Conservation (phyloP, 768 basidiomycete genomes). For the Tricholoma terreum region DNA sequence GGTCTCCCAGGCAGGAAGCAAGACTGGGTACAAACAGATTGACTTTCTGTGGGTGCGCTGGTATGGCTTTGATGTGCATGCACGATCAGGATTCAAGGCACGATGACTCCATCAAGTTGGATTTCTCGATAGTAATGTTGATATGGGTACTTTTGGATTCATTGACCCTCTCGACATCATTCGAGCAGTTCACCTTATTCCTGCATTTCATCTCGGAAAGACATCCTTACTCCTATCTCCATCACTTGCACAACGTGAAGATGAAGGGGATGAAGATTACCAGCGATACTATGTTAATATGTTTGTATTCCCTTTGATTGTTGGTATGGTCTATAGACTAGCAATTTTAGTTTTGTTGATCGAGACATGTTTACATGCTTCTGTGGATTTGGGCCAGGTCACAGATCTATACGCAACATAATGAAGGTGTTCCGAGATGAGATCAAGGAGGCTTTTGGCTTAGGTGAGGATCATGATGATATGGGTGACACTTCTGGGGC, state of each 20-base stretch:
- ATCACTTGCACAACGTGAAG: not conserved
- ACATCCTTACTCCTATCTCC: not conserved
- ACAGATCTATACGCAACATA: no score
- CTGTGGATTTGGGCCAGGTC: no score
- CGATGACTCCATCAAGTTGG: no score
- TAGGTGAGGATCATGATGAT: not conserved
- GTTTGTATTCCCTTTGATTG: not conserved
- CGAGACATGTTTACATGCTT: no score
- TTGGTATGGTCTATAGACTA: no score
- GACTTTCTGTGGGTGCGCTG: no score
- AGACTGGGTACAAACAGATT: constrained; percentile 3
- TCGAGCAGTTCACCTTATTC: constrained; percentile 13
- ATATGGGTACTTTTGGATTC: constrained; percentile 38
- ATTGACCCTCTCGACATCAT: constrained; percentile 41
- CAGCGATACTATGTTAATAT: not conserved
- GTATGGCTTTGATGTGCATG: no score
- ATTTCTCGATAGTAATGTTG: constrained; percentile 17
- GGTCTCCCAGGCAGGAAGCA: not conserved
- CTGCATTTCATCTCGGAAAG: not conserved
- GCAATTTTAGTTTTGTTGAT: no score
- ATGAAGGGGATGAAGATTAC: not conserved
- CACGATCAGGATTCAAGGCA: constrained; percentile 2
- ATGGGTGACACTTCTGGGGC: no score
- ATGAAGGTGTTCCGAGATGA: no score
- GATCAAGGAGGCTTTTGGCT: no score